Evolutionary conservation across 2,329 filamentous ascomycete genomes (phyloP).

Genomic region (Pseudogymnoascus sp.): DNA sequence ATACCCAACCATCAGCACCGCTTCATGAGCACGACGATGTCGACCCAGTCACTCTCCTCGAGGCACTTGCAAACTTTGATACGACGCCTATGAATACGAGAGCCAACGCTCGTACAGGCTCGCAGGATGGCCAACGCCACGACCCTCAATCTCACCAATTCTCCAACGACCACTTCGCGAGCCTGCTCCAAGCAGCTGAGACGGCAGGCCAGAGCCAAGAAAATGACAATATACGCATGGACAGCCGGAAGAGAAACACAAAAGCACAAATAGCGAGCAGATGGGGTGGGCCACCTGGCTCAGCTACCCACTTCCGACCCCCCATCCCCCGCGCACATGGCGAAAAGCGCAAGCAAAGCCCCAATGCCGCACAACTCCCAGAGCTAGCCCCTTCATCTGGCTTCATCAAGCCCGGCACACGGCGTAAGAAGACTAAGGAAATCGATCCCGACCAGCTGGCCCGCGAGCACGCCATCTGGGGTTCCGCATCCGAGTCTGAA

Average conservation of each 20-base stretch:
- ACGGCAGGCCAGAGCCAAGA: conserved; percentile 16
- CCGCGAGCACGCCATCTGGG: conserved; percentile 24
- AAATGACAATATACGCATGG: background rate
- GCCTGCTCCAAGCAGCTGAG: conserved; percentile 21
- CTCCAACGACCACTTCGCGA: conserved; percentile 22
- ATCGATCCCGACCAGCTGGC: conserved; percentile 16
- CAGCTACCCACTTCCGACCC: background rate
- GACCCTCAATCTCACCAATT: background rate
- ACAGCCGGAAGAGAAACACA: background rate
- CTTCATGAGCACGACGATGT: conserved; percentile 9
- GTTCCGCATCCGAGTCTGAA: conserved; percentile 13
- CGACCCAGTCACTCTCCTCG: conserved; percentile 21
- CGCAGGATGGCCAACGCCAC: background rate
- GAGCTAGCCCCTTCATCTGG: conserved; percentile 12
- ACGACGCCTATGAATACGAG: conserved; percentile 11
- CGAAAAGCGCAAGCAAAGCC: conserved; percentile 11
- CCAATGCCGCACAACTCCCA: conserved; percentile 6
- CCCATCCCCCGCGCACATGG: background rate
- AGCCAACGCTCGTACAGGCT: background rate
- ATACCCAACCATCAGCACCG: background rate
- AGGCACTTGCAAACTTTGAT: conserved; percentile 21
- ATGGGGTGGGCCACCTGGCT: background rate
- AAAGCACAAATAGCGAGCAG: conserved; percentile 6
- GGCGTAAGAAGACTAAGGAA: conserved; percentile 10
- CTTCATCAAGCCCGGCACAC: conserved; percentile 11